Base-by-base conservation (phyloP, 345 rosid genomes). In the Nephelium lappaceum region DNA sequence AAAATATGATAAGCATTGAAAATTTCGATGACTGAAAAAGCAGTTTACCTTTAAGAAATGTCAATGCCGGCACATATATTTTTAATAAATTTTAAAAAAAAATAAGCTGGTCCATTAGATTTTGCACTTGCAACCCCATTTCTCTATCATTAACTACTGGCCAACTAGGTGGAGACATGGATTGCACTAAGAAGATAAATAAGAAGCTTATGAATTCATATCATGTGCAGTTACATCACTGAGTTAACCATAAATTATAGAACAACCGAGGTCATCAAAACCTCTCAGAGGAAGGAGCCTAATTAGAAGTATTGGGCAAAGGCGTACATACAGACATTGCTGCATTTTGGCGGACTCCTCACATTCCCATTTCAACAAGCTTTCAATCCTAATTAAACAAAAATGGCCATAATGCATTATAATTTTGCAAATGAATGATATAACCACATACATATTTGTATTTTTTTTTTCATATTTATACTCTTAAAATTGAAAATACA, bases 271-370 rank as follows among this genome's bases (percentile, higher is more conserved):
- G 85, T 89, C 83, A 71, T 88, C 78, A 81, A 95, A 95, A 65
- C 93, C 89, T 86, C 91, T 85, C 73, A 93, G 78, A 7, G 98
- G 98, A 85, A 95, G 98, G 73, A 95, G 73, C 81, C 93, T 88
- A 76, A 95, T 79, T 65, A 95, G 79, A 75, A 95, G 98, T 78
- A 93, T 71, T 8, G 98, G 98, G 85, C 94, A 93, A 71, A 95
- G 97, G 70, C 83, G 92, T 69, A 87, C 90, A 90, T 89, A 95
- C 43, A 95, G 83, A 74, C 76, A 81, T 71, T 84, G 89, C 80
- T 87, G 90, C 81, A 83, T 76, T 72, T 61, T 78, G 74, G 70
- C 43, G 4, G 76, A 78, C 66, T 85, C 85, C 39, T 84, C 86
- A 68, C 80, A 80, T 55, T 81, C 90, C 85, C 85, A 75, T 82